Conservation (phyloP, 2,329 filamentous ascomycete genomes). For the Fusarium musae region DNA sequence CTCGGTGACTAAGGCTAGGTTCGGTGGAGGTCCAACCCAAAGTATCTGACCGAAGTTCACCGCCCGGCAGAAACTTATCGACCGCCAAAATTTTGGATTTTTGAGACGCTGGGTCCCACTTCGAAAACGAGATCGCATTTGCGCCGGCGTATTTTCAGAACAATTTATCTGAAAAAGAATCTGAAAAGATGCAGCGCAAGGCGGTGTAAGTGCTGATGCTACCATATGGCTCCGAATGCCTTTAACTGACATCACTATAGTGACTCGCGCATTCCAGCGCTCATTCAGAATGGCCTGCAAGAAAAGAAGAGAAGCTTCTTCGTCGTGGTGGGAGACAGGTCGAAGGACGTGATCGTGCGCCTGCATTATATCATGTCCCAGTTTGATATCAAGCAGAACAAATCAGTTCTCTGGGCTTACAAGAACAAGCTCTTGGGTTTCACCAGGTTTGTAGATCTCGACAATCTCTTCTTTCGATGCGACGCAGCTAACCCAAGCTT, state of each 20-base stretch:
- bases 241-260: constrained; percentile 54
- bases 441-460: constrained; percentile 67
- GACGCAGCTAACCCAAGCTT: constrained; percentile 27
- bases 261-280: constrained; percentile 88
- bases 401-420: constrained; percentile 97
- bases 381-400: constrained; percentile 87
- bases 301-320: constrained; percentile 99
- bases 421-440: constrained; percentile 97
- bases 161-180: constrained; percentile 42
- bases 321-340: constrained; percentile 88
- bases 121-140: constrained; percentile 43
- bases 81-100: constrained; percentile 55
- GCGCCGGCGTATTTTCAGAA: constrained; percentile 45
- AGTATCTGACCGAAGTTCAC: constrained; percentile 36
- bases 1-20: constrained; percentile 4
- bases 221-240: fast-evolving
- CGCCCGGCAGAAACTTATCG: constrained; percentile 53
- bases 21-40: constrained; percentile 20
- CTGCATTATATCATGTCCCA: constrained; percentile 91
- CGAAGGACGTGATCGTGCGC: constrained; percentile 97
- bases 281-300: constrained; percentile 90
- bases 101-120: constrained; percentile 39
- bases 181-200: constrained; percentile 68
- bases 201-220: constrained; percentile 55
- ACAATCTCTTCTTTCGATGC: background rate